Conservation (phyloP, 257 asterid species). For the Capsicum pubescens region DNA sequence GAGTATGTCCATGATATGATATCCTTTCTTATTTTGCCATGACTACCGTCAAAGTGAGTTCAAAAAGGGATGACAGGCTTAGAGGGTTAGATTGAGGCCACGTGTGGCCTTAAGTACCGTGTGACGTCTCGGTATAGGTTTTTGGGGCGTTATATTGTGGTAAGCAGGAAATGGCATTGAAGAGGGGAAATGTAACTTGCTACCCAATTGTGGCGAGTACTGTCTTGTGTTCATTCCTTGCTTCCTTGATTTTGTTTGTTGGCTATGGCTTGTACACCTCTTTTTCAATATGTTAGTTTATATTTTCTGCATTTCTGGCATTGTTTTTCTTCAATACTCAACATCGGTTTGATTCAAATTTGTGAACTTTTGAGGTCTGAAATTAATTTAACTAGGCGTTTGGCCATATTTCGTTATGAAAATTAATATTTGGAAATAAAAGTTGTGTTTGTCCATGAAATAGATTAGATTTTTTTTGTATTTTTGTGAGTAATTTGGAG, state of each 20-base stretch:
- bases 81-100: too few relatives aligned
- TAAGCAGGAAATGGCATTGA: slow-evolving; percentile 28
- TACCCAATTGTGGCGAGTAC: slow-evolving; percentile 30
- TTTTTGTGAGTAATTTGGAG: too few relatives aligned
- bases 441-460: too few relatives aligned
- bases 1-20: too few relatives aligned
- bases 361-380: not conserved
- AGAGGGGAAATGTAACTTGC: slow-evolving; percentile 25
- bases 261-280: slow-evolving; percentile 50
- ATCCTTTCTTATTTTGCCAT: too few relatives aligned
- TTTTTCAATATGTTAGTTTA: slow-evolving; percentile 52
- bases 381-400: not conserved
- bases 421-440: too few relatives aligned
- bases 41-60: too few relatives aligned
- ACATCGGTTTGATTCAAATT: slow-evolving; percentile 11
- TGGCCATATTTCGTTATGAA: too few relatives aligned
- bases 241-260: slow-evolving; percentile 48
- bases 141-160: not conserved
- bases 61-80: too few relatives aligned
- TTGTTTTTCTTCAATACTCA: not conserved
- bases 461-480: too few relatives aligned
- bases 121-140: too few relatives aligned
- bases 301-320: not conserved
- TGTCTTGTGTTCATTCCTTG: slow-evolving; percentile 38
- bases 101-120: too few relatives aligned